Base-by-base conservation (phyloP, 176 grass and related monocot species). In the Oryza officinalis region DNA sequence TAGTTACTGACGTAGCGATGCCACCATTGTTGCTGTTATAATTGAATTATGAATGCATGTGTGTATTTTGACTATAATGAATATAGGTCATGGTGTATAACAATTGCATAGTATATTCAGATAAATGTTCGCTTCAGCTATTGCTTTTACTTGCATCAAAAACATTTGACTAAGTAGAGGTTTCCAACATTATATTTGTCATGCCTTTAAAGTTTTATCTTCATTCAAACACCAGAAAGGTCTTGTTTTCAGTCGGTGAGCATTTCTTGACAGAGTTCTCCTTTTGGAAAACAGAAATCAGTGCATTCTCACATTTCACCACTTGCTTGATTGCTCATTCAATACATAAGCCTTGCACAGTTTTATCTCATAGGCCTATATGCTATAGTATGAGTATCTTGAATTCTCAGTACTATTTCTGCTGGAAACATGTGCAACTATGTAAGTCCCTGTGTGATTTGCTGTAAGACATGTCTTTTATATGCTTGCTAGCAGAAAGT, bases 11-110 rank as follows among this genome's bases (percentile, higher is more conserved):
- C 61, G 22, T 8, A 27, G n/a, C 66, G 72, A 52, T 10, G 0
- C 52, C 43, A 77, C 65, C 8, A 44, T 28, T 72, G 35, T 47
- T 37, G 1, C 8, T 64, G 14, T n/a, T 9, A 70, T 30, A 25
- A 41, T 76, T 81, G 77, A 23, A 76, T 70, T 20, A 67, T 61
- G n/a, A 82, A 72, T 72, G 17, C 28, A 65, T 70, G 64, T 23
- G 18, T 67, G 12, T 74, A 27, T 50, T 67, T 60, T 0, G 6
- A 60, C 54, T 23, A 23, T 31, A 82, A 54, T 81, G 41, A 27
- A 13, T 72, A 49, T 47, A 80, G 17, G 63, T 11, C 12, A 12
- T 47, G 20, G 40, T 4, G 12, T 52, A 20, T 52, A 20, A 14
- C 1, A 78, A 78, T 47, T 47, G 17, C 20, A 32, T 28, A 31